Evolutionary conservation across 1,139 yeast species (phyloP).

Genomic region (Blastobotrys petasosporus): DNA sequence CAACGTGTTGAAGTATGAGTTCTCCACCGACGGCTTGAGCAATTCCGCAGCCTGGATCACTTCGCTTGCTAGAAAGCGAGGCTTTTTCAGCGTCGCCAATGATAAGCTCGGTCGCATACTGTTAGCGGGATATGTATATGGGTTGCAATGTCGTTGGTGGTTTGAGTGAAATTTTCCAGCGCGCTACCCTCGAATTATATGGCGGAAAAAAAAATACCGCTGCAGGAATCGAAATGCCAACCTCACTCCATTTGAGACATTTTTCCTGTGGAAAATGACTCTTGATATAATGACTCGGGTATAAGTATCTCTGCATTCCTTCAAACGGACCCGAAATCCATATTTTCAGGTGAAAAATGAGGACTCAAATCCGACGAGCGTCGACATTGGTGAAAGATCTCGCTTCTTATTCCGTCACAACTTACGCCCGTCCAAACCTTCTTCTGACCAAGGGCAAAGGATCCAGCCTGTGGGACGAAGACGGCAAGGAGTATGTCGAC

Average conservation of each 20-base stretch:
- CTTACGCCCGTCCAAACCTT: constrained; percentile 68
- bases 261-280: not conserved
- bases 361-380: constrained; percentile 5
- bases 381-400: constrained; percentile 35
- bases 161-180: constrained; percentile 1
- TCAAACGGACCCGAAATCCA: not conserved
- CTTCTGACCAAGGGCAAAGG: constrained; percentile 68
- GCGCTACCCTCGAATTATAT: not conserved
- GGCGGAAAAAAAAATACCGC: not conserved
- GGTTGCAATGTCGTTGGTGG: not conserved
- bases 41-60: constrained; percentile 22
- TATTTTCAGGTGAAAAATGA: not conserved
- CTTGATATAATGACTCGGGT: not conserved
- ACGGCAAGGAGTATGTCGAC: constrained; percentile 73
- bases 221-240: not conserved
- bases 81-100: constrained; percentile 16
- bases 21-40: constrained; percentile 12
- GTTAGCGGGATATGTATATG: no score
- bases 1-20: constrained; percentile 38
- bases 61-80: constrained; percentile 28
- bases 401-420: constrained; percentile 65
- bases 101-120: constrained; percentile 24
- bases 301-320: not conserved
- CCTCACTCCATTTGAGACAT: not conserved
- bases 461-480: constrained; percentile 67